These are phyloP conservation scores for Hygrophoropsis aurantiaca DNA, from an alignment of 768 basidiomycete genomes.

Conservation along the genomic window DNA sequence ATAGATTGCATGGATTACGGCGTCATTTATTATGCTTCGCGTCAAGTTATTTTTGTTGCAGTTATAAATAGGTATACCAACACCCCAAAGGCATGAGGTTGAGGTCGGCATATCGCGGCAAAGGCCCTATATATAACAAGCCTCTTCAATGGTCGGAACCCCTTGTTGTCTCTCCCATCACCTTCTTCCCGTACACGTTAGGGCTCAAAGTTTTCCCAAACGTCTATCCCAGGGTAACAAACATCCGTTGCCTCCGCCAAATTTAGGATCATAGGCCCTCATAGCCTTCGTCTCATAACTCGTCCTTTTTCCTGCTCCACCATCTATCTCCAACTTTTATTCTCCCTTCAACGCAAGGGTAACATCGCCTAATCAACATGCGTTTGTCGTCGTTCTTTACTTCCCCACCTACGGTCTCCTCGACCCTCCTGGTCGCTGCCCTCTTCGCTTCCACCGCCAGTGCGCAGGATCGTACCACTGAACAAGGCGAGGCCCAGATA, in stretches of 20 bases:
- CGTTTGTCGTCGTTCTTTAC: slow-evolving; percentile 18
- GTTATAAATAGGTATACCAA: not conserved
- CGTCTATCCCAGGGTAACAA: not conserved
- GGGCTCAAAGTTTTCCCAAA: not conserved
- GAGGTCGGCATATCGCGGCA: slow-evolving; percentile 2
- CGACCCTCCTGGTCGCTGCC: slow-evolving; percentile 5
- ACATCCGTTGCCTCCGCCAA: not conserved
- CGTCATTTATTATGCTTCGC: no score
- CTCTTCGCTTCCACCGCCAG: slow-evolving; percentile 2
- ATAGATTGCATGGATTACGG: no score
- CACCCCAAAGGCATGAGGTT: not conserved
- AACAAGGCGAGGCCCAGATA: slow-evolving; percentile 37
- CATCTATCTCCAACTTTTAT: no score
- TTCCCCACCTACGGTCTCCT: not conserved
- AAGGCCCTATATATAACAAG: not conserved
- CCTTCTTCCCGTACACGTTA: not conserved
- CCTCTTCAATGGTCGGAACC: not conserved
- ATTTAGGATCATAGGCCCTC: slow-evolving; percentile 1
- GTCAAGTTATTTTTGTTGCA: not conserved
- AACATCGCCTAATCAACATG: slow-evolving; percentile 12
- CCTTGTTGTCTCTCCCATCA: not conserved
- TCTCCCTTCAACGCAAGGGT: not conserved
- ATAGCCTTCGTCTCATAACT: not conserved
- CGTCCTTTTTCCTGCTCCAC: not conserved
- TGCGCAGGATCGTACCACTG: slow-evolving; percentile 32